Percentiles rank a stretch among this genome's conserved stretches.
Evolutionary conservation across 768 basidiomycete genomes (phyloP).

Genomic region (Hydnomerulius pinastri): DNA sequence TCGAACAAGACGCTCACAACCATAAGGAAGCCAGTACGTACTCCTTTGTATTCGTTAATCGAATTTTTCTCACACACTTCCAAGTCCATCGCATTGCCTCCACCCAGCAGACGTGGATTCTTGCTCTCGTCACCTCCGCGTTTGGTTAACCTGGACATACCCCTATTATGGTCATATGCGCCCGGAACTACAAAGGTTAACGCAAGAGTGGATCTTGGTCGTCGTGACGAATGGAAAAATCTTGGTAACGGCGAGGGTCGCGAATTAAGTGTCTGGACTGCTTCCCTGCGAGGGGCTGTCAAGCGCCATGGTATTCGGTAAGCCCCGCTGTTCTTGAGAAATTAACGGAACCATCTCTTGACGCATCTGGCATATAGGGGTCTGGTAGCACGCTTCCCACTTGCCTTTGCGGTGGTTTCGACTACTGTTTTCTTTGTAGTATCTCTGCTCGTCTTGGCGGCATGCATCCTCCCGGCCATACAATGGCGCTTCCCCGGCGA

Average conservation of each 20-base stretch:
- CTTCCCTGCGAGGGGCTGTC: slow-evolving; percentile 61
- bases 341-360: background rate
- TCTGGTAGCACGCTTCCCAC: slow-evolving; percentile 67
- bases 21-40: slow-evolving; percentile 66
- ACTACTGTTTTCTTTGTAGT: slow-evolving; percentile 49
- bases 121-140: slow-evolving; percentile 41
- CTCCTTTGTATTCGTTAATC: background rate
- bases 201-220: slow-evolving; percentile 73
- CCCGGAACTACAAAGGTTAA: slow-evolving; percentile 47
- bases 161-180: slow-evolving; percentile 57
- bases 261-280: slow-evolving; percentile 68
- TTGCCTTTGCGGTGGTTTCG: slow-evolving; percentile 51
- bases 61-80: slow-evolving; percentile 11
- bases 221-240: slow-evolving; percentile 70
- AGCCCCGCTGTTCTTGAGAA: slow-evolving; percentile 16
- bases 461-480: slow-evolving; percentile 53
- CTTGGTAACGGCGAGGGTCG: slow-evolving; percentile 70
- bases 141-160: slow-evolving; percentile 51
- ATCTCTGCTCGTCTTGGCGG: slow-evolving; percentile 45
- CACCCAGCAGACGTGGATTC: slow-evolving; percentile 30
- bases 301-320: slow-evolving; percentile 73
- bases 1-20: slow-evolving; percentile 64
- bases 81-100: slow-evolving; percentile 62
- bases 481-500: slow-evolving; percentile 25
- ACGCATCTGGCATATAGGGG: slow-evolving; percentile 45